These are phyloP conservation scores for Kodamaea kaohsiungensis DNA, from an alignment of 805 yeast genomes.

Conservation along the genomic window DNA sequence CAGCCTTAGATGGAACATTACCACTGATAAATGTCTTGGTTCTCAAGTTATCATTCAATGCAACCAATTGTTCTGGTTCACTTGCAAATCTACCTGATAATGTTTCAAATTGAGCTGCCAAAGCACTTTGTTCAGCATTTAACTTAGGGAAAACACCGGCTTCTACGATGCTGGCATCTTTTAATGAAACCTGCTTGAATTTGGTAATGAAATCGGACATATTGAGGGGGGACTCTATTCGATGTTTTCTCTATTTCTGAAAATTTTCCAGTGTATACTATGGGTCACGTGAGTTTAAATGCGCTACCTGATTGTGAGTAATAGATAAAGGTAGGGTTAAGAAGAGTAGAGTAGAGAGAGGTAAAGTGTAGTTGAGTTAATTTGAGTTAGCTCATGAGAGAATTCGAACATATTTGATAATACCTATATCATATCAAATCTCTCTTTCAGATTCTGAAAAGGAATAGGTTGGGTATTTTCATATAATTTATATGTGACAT, in stretches of 20 bases:
- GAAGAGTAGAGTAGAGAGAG: no score
- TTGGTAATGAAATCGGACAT: slow-evolving; percentile 33
- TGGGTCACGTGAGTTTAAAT: slow-evolving; percentile 6
- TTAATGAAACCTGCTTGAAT: slow-evolving; percentile 33
- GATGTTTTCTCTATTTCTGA: slow-evolving; percentile 4
- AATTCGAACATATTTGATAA: no score
- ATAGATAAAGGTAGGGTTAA: no score
- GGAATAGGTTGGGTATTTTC: no score
- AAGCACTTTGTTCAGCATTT: slow-evolving; percentile 59
- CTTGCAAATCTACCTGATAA: slow-evolving; percentile 55
- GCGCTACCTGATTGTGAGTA: no score
- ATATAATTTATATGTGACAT: no score
- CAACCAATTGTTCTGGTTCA: slow-evolving; percentile 42
- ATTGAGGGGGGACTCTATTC: slow-evolving; percentile 4
- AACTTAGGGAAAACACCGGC: slow-evolving; percentile 29
- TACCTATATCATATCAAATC: no score
- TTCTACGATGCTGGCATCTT: slow-evolving; percentile 22
- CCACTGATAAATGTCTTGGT: slow-evolving; percentile 72
- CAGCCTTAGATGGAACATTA: slow-evolving; percentile 66
- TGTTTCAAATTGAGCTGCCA: slow-evolving; percentile 77
- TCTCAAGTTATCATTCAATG: slow-evolving; percentile 71
- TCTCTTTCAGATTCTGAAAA: no score
- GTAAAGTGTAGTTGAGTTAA: no score
- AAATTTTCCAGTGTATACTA: slow-evolving; percentile 4
- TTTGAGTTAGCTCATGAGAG: no score